Conservation (phyloP, 371 early-diverging fungal genomes). For the Mucor mucedo region DNA sequence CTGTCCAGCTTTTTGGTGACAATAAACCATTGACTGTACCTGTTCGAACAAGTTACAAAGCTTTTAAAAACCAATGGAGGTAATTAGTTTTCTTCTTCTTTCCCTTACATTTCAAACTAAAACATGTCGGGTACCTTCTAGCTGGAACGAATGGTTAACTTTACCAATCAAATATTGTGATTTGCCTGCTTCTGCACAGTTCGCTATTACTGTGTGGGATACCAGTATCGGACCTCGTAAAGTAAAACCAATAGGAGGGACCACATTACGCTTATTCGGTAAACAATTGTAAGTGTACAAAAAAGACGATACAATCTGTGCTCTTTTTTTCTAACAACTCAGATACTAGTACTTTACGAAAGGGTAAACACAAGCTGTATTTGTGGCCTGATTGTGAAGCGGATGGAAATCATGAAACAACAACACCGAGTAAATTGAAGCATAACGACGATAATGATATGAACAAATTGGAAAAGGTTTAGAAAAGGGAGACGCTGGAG, state of each 20-base stretch:
- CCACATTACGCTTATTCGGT: conserved; percentile 80
- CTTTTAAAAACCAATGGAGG: conserved; percentile 61
- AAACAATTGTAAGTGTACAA: conserved; percentile 64
- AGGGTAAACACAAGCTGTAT: conserved; percentile 81
- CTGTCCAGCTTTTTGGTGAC: conserved; percentile 79
- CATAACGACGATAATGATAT: conserved; percentile 62
- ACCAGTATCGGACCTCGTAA: conserved; percentile 72
- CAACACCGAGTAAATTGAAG: conserved; percentile 67
- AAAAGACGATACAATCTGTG: neutral
- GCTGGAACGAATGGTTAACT: conserved; percentile 93
- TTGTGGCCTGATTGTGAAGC: conserved; percentile 74
- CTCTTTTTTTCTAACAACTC: neutral
- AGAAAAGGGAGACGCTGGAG: neutral
- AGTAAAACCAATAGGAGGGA: conserved; percentile 74
- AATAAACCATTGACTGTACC: conserved; percentile 78
- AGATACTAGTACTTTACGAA: conserved; percentile 67
- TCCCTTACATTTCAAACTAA: too few species aligned
- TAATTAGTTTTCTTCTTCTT: conserved; percentile 21
- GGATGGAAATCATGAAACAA: conserved; percentile 60
- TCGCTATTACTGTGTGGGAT: conserved; percentile 85
- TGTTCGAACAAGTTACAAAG: conserved; percentile 70
- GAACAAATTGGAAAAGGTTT: conserved; percentile 86
- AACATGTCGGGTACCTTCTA: conserved; percentile 8
- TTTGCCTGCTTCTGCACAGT: conserved; percentile 75
- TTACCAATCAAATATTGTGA: conserved; percentile 88